A percentile compares a stretch with the other conserved stretches of the same genome.
These are phyloP conservation scores for Thielaviopsis populi DNA, from an alignment of 2,329 filamentous ascomycete species.

Conservation along the genomic window DNA sequence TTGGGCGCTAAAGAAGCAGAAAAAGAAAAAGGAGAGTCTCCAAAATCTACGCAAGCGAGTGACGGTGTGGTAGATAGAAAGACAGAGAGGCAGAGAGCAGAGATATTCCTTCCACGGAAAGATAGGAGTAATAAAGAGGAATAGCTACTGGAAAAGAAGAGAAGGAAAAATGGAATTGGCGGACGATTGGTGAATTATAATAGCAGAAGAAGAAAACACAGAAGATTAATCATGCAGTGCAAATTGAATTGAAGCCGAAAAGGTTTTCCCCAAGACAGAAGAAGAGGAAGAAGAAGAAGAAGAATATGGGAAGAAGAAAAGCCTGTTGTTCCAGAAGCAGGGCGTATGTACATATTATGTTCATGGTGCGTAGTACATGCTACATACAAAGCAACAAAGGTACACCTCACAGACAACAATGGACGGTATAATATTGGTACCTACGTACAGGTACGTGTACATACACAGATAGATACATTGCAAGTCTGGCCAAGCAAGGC, in stretches of 20 bases:
- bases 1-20: background rate
- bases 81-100: too few relatives aligned
- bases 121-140: background rate
- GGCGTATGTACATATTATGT: background rate
- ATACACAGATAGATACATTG: too few relatives aligned
- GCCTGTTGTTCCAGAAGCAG: slow-evolving; percentile 1
- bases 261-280: too few relatives aligned
- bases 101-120: too few relatives aligned
- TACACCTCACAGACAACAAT: too few relatives aligned
- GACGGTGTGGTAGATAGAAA: too few relatives aligned
- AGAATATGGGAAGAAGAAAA: background rate
- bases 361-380: background rate
- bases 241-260: too few relatives aligned
- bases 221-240: background rate
- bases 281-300: background rate
- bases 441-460: too few relatives aligned
- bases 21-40: background rate
- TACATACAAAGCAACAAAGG: too few relatives aligned
- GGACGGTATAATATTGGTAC: too few relatives aligned
- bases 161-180: background rate
- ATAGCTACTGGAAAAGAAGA: background rate
- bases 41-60: background rate
- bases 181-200: too few relatives aligned
- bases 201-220: background rate
- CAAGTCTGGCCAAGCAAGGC: too few relatives aligned